These are phyloP conservation scores for Raddia distichophylla DNA, from an alignment of 176 grass and related monocot genomes.

Conservation along the genomic window DNA sequence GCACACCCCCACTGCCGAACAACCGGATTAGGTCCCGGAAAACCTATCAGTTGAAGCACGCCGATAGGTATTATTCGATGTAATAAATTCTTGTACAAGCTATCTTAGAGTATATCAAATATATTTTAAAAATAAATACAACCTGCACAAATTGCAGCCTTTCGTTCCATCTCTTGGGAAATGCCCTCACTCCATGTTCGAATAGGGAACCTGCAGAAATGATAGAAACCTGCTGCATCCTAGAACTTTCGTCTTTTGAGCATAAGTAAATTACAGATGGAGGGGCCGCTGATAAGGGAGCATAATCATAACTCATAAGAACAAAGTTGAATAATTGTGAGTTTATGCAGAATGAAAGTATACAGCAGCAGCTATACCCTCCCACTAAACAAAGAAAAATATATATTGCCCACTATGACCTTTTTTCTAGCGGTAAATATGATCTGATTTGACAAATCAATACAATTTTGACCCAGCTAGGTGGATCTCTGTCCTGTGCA, in stretches of 20 bases:
- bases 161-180: neutral
- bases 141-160: neutral
- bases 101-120: conserved; percentile 2
- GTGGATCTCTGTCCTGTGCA: neutral
- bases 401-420: conserved; percentile 12
- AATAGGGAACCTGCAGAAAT: neutral
- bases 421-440: neutral
- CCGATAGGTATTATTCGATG: neutral
- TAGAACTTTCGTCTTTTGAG: neutral
- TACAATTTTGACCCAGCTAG: conserved; percentile 7
- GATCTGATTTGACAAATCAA: neutral
- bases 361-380: neutral
- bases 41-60: no score
- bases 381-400: conserved; percentile 29
- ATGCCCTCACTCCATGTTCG: neutral
- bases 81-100: neutral
- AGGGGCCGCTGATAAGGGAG: neutral
- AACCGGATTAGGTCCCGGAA: no score
- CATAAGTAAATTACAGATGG: conserved; percentile 9
- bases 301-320: conserved; percentile 23
- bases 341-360: conserved; percentile 27
- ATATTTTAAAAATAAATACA: neutral
- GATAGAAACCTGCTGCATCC: conserved; percentile 1
- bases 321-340: neutral
- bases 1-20: no score